Base-by-base conservation (phyloP, 495 filamentous ascomycete species). In the Aspergillus bridgeri region DNA sequence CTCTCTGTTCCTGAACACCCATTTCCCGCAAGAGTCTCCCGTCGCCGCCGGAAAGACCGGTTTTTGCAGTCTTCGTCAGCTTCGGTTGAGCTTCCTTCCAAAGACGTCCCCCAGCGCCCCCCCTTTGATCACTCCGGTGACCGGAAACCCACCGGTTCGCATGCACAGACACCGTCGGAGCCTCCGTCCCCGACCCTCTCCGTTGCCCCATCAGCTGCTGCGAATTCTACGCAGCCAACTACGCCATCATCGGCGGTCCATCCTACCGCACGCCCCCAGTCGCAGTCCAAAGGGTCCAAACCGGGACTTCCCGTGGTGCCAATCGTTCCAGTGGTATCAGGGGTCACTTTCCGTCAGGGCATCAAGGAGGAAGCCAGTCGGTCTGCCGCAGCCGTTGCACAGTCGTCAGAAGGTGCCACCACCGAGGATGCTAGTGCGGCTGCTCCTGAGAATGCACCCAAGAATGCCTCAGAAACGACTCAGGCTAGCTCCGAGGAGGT, bases 141-240 rank as follows among this genome's bases (percentile, higher is more conserved):
- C n/a, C 23, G 24, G 9, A 68, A 65, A 45, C 62, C 46, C 4
- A 57, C 48, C 7, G 63, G 72, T 49, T 45, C 62, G 33, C 54
- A 76, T 29, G 62, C 64, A 5, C 70, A 78, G 45, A 69, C 74
- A 15, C 65, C 72, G 7, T 77, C 81, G 9, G 82, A 85, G 33
- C 76, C 84, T 6, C 88, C 89, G 59, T 89, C 86, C 0, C 84
- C 87, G 17, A 83, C 83, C 0, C 86, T 86, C 8, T 87, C 84
- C 29, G 80, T 86, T 46, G 83, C 81, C 48, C 80, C 82, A 7
- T 89, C 87, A 13, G 33, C 33, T 7, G 87, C 91, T 65, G 71
- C 73, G 46, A 74, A 85, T 57, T 83, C 82, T 0, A 90, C 87
- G 0, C 84, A 89, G 27, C 86, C 88, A 5, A 88, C 89, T 4